A percentile compares a stretch with the other conserved stretches of the same genome.
Evolutionary conservation across 495 filamentous ascomycete genomes (phyloP).

Genomic region (Trichoderma parareesei): DNA sequence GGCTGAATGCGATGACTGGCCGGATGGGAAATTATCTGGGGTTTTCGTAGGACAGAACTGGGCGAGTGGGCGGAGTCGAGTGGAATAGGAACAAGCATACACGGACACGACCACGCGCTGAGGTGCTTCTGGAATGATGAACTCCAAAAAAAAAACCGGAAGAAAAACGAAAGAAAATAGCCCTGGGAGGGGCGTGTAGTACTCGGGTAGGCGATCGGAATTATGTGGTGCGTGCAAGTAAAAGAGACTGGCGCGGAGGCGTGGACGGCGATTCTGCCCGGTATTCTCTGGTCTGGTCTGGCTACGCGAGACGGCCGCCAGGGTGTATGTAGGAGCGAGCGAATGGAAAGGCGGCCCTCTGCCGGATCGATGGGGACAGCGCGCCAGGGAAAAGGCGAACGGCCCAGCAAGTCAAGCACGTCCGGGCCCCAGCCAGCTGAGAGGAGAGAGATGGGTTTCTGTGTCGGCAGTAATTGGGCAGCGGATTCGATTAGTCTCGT

Average conservation of each 20-base stretch:
- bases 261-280: slow-evolving; percentile 1
- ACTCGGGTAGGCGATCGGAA: slow-evolving; percentile 4
- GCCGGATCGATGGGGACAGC: background rate
- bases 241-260: background rate
- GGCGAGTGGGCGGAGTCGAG: background rate
- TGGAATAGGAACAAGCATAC: slow-evolving; percentile 4
- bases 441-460: background rate
- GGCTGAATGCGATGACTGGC: slow-evolving; percentile 1
- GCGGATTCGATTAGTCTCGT: background rate
- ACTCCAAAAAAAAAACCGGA: slow-evolving; percentile 4
- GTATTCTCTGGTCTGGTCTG: background rate
- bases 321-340: slow-evolving; percentile 2
- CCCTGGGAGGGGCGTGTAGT: background rate
- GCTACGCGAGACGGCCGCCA: slow-evolving; percentile 6
- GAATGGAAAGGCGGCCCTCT: background rate
- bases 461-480: background rate
- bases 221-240: background rate
- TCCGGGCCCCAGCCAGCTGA: background rate
- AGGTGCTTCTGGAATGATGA: background rate
- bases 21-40: slow-evolving; percentile 8
- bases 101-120: background rate
- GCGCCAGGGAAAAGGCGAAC: background rate
- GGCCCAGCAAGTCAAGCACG: background rate
- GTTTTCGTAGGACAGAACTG: slow-evolving; percentile 5
- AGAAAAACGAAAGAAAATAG: background rate